Evolutionary conservation across 164 flowering plant genomes (phyloP).

Genomic region (Macadamia integrifolia): DNA sequence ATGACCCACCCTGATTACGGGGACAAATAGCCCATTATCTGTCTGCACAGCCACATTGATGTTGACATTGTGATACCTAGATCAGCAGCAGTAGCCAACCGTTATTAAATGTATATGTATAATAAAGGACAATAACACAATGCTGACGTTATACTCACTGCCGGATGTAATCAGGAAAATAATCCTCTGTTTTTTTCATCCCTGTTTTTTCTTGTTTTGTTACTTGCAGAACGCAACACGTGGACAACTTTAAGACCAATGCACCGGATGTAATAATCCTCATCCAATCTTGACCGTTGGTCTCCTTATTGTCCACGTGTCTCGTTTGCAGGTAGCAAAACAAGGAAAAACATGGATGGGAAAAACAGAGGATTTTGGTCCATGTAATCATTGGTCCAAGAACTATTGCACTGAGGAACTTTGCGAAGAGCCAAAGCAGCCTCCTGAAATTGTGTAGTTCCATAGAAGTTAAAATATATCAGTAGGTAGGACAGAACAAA

Average conservation of each 20-base stretch:
- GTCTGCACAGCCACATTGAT: slow-evolving; percentile 95
- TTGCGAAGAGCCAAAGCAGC: slow-evolving; percentile 90
- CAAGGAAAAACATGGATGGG: too few species aligned
- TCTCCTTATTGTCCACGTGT: too few species aligned
- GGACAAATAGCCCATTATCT: slow-evolving; percentile 86
- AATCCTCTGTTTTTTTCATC: too few species aligned
- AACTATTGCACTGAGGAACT: slow-evolving; percentile 95
- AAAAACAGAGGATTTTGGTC: too few species aligned
- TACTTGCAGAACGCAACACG: too few species aligned
- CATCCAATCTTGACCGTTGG: too few species aligned
- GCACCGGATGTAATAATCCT: too few species aligned
- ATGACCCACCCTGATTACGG: slow-evolving; percentile 66
- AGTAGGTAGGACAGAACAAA: too few species aligned
- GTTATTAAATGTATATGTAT: not conserved
- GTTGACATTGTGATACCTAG: slow-evolving; percentile 76
- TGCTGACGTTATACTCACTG: slow-evolving; percentile 51
- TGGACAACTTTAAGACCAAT: too few species aligned
- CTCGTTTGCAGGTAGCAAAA: too few species aligned
- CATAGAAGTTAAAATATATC: slow-evolving; percentile 1
- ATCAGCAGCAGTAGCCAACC: slow-evolving; percentile 6
- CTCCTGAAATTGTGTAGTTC: slow-evolving; percentile 43
- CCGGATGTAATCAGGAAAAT: slow-evolving; percentile 54
- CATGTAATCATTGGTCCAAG: slow-evolving; percentile 69
- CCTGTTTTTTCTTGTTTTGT: too few species aligned
- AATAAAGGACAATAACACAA: not conserved